Evolutionary conservation across 2,329 filamentous ascomycete genomes (phyloP).

Genomic region (Podosphaera xanthii): DNA sequence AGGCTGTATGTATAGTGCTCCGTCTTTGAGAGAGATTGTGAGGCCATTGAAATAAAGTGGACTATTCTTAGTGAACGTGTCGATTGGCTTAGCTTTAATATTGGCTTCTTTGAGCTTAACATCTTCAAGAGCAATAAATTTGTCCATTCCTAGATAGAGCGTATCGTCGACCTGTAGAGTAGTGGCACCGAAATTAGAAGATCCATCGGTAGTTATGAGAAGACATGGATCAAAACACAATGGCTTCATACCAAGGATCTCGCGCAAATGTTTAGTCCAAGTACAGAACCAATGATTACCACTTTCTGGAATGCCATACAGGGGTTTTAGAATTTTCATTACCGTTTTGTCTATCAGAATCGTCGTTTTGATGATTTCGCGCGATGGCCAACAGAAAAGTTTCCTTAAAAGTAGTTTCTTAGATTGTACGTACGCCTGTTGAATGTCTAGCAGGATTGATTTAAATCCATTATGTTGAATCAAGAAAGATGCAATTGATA

Average conservation of each 20-base stretch:
- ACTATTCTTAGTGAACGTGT: neutral
- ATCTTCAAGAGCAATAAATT: neutral
- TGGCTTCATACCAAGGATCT: neutral
- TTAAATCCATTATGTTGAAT: neutral
- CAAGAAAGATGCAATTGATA: neutral
- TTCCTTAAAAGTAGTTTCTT: neutral
- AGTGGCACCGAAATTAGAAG: neutral
- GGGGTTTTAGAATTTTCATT: neutral
- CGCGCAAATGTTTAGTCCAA: neutral
- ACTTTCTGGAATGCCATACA: neutral
- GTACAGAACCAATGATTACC: neutral
- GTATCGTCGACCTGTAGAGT: neutral
- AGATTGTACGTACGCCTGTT: neutral
- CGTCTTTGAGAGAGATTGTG: neutral
- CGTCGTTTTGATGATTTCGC: neutral
- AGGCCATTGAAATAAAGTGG: neutral
- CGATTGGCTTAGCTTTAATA: neutral
- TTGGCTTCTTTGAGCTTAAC: neutral
- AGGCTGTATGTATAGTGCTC: neutral
- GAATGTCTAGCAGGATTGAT: neutral
- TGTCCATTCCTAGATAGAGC: neutral
- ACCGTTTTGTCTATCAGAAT: neutral
- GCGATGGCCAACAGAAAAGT: neutral
- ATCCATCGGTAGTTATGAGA: neutral
- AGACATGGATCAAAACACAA: neutral